Evolutionary conservation across 2,329 filamentous ascomycete genomes (phyloP).

Genomic region (Penicillium concentricum): DNA sequence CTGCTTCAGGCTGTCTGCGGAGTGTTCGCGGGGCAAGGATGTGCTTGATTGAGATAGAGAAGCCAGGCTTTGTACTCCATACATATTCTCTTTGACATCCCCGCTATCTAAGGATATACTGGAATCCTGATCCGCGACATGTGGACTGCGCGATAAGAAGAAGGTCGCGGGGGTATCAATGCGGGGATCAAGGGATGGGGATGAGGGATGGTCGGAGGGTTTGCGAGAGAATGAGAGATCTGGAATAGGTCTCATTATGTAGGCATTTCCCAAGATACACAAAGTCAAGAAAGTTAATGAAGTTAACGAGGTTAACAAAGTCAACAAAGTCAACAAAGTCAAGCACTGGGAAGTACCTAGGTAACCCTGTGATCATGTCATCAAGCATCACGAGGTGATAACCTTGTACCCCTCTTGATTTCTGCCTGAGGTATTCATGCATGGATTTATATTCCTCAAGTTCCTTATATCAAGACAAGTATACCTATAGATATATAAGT

Average conservation of each 20-base stretch:
- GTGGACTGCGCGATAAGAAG: slow-evolving; percentile 56
- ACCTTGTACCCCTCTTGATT: slow-evolving; percentile 1
- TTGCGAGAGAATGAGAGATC: slow-evolving; percentile 40
- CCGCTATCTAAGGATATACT: slow-evolving; percentile 32
- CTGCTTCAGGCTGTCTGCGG: slow-evolving; percentile 15
- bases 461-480: neutral
- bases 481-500: no score
- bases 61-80: slow-evolving; percentile 59
- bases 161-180: slow-evolving; percentile 54
- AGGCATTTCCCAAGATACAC: slow-evolving; percentile 6
- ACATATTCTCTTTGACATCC: slow-evolving; percentile 47
- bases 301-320: no score
- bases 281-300: neutral
- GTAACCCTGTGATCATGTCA: slow-evolving; percentile 4
- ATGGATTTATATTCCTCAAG: neutral
- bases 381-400: slow-evolving; percentile 13
- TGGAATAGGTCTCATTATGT: slow-evolving; percentile 40
- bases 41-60: slow-evolving; percentile 45
- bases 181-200: slow-evolving; percentile 38
- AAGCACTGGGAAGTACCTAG: neutral
- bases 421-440: slow-evolving; percentile 3
- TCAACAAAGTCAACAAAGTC: neutral
- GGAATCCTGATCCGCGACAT: slow-evolving; percentile 44
- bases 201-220: slow-evolving; percentile 27
- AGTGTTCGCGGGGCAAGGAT: slow-evolving; percentile 6